Base-by-base conservation (phyloP, 805 yeast species). In the Nakazawaea ernobii region DNA sequence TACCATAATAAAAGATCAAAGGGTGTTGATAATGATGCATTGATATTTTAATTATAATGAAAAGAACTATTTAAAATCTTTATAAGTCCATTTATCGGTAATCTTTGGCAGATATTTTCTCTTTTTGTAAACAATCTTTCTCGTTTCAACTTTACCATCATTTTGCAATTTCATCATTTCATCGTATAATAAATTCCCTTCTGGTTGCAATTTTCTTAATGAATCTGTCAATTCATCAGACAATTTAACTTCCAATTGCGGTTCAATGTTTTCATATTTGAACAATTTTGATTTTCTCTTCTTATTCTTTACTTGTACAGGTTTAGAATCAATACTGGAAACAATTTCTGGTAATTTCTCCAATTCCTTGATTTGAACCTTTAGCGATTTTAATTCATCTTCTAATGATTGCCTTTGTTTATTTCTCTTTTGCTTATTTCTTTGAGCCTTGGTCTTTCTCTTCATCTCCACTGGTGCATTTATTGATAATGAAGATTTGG, bases 51-150 rank as follows among this genome's bases (percentile, higher is more conserved):
- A 3, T n/a, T n/a, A n/a, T 20, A 20, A 20, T 20, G 24, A 20
- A 5, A 20, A 20, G 9, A 27, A 10, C 14, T 71, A 84, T 67
- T 84, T 83, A 60, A 86, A 87, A 67, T 92, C 95, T 70, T 92
- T 92, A 69, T 86, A 87, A 32, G 91, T 77, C 95, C 95, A 89
- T 68, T 91, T 92, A 65, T 92, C 97, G 29, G 95, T 86, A 52
- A 85, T 67, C 72, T 85, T 88, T 50, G 76, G 84, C 55, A 80
- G 74, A 59, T 83, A 84, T 62, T 79, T 83, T 61, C 84, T 78
- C 63, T 71, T 79, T 63, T 79, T 80, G 54, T 73, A 74, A 49
- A 78, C 80, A 10, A 84, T 87, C 33, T 82, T 76, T 67, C 97
- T 80, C 6, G 96, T 73, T 66, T 92, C 99, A 48, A 94, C 74